Conservation (phyloP, 768 basidiomycete genomes). For the Pisolithus albus region DNA sequence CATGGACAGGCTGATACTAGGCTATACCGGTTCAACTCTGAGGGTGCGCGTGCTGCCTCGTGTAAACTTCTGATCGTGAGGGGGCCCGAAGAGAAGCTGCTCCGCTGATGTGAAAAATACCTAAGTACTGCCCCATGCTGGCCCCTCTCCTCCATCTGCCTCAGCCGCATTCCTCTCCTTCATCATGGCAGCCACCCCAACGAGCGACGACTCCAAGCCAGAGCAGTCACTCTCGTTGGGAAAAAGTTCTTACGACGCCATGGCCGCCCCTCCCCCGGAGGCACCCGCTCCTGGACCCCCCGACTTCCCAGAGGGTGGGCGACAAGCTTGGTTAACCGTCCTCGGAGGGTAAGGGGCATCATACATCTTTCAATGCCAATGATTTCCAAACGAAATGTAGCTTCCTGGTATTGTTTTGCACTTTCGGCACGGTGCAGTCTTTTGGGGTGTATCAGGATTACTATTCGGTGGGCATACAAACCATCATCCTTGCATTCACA, state of each 20-base stretch:
- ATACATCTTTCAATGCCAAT: not conserved
- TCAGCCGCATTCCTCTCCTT: constrained; percentile 1
- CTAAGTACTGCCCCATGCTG: constrained; percentile 6
- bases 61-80: not conserved
- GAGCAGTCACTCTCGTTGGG: not conserved
- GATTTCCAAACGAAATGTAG: constrained; percentile 17
- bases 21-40: constrained; percentile 1
- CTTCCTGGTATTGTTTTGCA: constrained; percentile 39
- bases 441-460: constrained; percentile 48
- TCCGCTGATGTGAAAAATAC: constrained; percentile 1
- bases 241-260: not conserved
- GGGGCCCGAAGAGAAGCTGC: constrained; percentile 10
- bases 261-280: not conserved
- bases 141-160: too few species aligned
- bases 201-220: not conserved
- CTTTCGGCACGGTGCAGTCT: constrained; percentile 43
- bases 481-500: not conserved
- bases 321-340: constrained; percentile 40
- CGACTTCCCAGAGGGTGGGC: constrained; percentile 40
- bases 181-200: constrained; percentile 5
- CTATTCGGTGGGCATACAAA: constrained; percentile 32
- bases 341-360: constrained; percentile 35
- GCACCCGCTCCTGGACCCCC: constrained; percentile 1
- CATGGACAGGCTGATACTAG: not conserved
- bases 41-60: constrained; percentile 1